Base-by-base conservation (phyloP, 2,329 filamentous ascomycete species). In the Alternaria rosae region DNA sequence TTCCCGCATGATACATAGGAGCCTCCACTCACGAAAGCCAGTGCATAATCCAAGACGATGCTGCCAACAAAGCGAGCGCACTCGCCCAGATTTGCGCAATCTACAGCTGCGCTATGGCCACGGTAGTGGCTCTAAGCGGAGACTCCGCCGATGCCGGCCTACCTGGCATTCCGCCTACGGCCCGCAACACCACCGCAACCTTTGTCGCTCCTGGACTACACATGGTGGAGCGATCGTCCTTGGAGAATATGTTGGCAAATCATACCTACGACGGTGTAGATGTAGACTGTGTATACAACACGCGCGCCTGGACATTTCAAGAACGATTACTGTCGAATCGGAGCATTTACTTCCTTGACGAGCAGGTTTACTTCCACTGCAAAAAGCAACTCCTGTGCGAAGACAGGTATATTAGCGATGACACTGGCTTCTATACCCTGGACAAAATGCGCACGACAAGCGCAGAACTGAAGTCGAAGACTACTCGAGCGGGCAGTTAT, bases 261-360 rank as follows among this genome's bases (percentile, higher is more conserved):
- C 32, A 54, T 20, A 28, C 41, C 13, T 59, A 59, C 17, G 57
- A 48, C 17, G 35, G 43, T 15, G 43, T 47, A 23, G 43, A 15
- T 8, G 51, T 54, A 17, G 57, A 59, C 1, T 59, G 48, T 48
- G 23, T 59, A 0, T 59, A 50, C 23, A 59, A 65, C 23, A 53
- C 43, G 5, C 60, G 65, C 15, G 58, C 50, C 17, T 67, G 65
- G 65, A 67, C 62, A 9, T 67, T 57, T 38, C 62, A 67, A 28
- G 65, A 67, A 52, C 21, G 38, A 23, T 42, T 54, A 26, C 52
- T 65, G 6, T 62, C 65, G 3, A 47, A 48, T 5, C 51, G 62
- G 5, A 54, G 35, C n/a, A 55, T 67, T 2, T 57, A 45, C 52
- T 65, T 67, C 30, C n/a, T 38, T 1, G 38, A 15, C 3, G 48